phyloP scores from a whole-genome alignment of 306 rosid species.

The Lathyrus oleraceus region DNA sequence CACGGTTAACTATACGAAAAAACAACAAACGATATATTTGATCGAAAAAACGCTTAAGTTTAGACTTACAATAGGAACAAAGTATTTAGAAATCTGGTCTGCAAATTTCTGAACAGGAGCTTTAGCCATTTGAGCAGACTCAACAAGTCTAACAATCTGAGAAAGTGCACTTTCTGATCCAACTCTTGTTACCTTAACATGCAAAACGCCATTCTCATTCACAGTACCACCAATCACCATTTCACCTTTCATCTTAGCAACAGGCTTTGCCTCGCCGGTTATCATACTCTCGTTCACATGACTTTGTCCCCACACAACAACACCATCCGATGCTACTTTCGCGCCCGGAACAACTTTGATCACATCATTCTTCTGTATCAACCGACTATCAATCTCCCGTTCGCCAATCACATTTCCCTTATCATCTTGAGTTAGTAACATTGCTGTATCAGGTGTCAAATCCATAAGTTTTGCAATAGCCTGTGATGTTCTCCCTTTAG shows the following conservation, averaged over 20 bases:
- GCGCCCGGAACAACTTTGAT: slow-evolving; percentile 70
- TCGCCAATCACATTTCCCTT: slow-evolving; percentile 55
- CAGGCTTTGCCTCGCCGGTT: slow-evolving; percentile 76
- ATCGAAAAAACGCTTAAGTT: too few relatives aligned
- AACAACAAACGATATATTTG: too few relatives aligned
- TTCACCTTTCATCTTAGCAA: slow-evolving; percentile 58
- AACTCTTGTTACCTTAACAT: slow-evolving; percentile 73
- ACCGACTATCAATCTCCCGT: slow-evolving; percentile 56
- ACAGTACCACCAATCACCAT: slow-evolving; percentile 79
- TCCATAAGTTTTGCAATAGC: slow-evolving; percentile 91
- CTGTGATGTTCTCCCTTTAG: slow-evolving; percentile 79
- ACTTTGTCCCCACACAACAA: slow-evolving; percentile 70
- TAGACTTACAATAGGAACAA: slow-evolving; percentile 69
- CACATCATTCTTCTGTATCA: slow-evolving; percentile 74
- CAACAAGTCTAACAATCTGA: slow-evolving; percentile 85
- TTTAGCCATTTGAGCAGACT: slow-evolving; percentile 90
- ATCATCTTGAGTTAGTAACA: slow-evolving; percentile 48
- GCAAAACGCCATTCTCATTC: slow-evolving; percentile 84
- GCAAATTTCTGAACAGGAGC: slow-evolving; percentile 91
- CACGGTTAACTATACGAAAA: not conserved
- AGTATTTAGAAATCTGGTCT: slow-evolving; percentile 73
- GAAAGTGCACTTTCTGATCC: slow-evolving; percentile 85
- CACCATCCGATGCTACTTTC: slow-evolving; percentile 77
- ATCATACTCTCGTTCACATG: slow-evolving; percentile 88
- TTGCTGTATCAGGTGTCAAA: slow-evolving; percentile 72